These are phyloP conservation scores for Boletales sp. DNA, from an alignment of 768 basidiomycete species.

Conservation along the genomic window DNA sequence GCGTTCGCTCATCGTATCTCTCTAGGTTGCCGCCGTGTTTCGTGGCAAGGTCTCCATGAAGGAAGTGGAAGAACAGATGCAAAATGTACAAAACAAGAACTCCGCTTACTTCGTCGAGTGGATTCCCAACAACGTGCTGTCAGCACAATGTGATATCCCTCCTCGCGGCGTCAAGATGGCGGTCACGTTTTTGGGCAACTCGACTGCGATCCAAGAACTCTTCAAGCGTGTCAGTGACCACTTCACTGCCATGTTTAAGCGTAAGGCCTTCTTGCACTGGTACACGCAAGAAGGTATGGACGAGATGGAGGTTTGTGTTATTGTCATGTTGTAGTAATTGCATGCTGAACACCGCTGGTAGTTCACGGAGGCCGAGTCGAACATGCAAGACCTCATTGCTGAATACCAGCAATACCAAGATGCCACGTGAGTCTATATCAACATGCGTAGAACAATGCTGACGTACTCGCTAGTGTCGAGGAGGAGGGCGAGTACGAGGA, in stretches of 20 bases:
- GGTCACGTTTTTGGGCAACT: slow-evolving; percentile 96
- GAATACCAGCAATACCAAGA: slow-evolving; percentile 98
- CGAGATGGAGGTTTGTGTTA: slow-evolving; percentile 77
- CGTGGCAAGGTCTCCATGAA: slow-evolving; percentile 99
- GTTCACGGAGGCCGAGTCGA: slow-evolving; percentile 98
- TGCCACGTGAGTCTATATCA: slow-evolving; percentile 64
- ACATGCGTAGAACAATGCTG: slow-evolving; percentile 7
- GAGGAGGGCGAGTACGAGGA: slow-evolving; percentile 91
- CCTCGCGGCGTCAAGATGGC: slow-evolving; percentile 96
- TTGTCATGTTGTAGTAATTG: not conserved
- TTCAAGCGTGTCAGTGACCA: slow-evolving; percentile 99
- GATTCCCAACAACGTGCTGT: slow-evolving; percentile 99
- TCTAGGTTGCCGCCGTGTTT: slow-evolving; percentile 89
- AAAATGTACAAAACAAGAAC: slow-evolving; percentile 96
- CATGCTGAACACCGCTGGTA: slow-evolving; percentile 20
- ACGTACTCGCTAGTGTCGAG: slow-evolving; percentile 53
- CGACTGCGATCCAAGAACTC: slow-evolving; percentile 94
- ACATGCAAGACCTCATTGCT: slow-evolving; percentile 98
- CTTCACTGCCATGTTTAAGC: slow-evolving; percentile 99
- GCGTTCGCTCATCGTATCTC: not conserved
- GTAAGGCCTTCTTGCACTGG: slow-evolving; percentile 99
- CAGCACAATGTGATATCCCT: slow-evolving; percentile 97
- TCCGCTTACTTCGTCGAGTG: slow-evolving; percentile 98
- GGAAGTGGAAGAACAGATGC: slow-evolving; percentile 99
- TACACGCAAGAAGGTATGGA: slow-evolving; percentile 99